Evolutionary conservation across 1,284 basidiomycete genomes (phyloP), one percentile per base, ranked within the genome.

Genomic region (Marasmius tenuissimus): DNA sequence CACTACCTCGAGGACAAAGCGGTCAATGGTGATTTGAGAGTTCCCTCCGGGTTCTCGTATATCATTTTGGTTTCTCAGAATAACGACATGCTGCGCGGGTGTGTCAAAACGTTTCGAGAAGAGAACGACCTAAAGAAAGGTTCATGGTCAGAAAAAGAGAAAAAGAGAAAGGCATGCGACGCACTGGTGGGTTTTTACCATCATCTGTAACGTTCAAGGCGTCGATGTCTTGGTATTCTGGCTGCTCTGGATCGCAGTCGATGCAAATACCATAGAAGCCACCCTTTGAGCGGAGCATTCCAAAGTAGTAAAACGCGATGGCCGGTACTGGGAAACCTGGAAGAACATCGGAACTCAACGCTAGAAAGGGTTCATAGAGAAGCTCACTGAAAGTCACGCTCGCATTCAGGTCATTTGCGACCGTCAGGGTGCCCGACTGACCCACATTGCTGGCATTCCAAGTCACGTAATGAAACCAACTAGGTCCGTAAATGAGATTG

Each of bases 191-290:
- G 54, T 71, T 71, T 50, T 69, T 49, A 4, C 73, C 73, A 57
- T 73, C 62, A 58, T 72, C 72, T 8, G 67, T 67, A 1, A 40
- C 6, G 52, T 73, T 68, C 9, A 73, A 61, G 5, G 61, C 73
- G 57, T 74, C 68, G 34, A 74, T 71, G 9, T 53, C 53, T 34
- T 65, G 60, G 59, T 70, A 73, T 22, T 62, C 58, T 20, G 63
- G 65, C 38, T 67, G 58, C 39, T 70, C 67, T 34, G 70, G 69
- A 58, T 72, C 70, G 57, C 73, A 73, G 64, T 75, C 73, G 57
- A 72, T 61, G 62, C 71, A 73, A 22, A 73, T 73, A 3, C 64
- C 65, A 47, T 72, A 59, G n/a, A 66, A 58, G 22, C 64, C 62
- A 27, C 27, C 27, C 2, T 27, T 27, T 27, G 27, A 68, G 10